Percentiles rank a stretch among this genome's conserved stretches.
Conservation (phyloP, 257 asterid genomes). For the Nicotiana paniculata region DNA sequence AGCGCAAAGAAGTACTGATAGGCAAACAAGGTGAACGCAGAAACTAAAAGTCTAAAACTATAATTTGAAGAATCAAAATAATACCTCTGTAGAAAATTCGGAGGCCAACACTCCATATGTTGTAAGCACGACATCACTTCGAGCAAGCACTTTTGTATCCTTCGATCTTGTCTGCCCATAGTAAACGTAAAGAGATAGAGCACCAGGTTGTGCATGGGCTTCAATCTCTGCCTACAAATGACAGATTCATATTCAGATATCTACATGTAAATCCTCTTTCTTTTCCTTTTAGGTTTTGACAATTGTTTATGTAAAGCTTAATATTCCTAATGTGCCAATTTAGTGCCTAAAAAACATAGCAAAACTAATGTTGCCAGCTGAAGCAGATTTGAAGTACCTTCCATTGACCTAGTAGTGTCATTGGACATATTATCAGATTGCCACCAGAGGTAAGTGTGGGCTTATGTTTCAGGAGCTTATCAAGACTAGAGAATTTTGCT, state of each 20-base stretch:
- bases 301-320: neutral
- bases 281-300: neutral
- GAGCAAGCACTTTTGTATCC: slow-evolving; percentile 70
- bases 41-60: neutral
- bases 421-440: slow-evolving; percentile 85
- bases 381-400: slow-evolving; percentile 46
- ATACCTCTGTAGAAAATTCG: slow-evolving; percentile 82
- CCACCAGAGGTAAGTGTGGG: slow-evolving; percentile 59
- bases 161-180: slow-evolving; percentile 89
- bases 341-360: slow-evolving; percentile 8
- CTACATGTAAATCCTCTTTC: neutral
- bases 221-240: slow-evolving; percentile 75
- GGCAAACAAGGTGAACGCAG: neutral
- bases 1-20: neutral
- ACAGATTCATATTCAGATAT: slow-evolving; percentile 18
- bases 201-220: slow-evolving; percentile 76
- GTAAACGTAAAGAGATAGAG: slow-evolving; percentile 70
- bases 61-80: slow-evolving; percentile 11
- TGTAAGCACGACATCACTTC: slow-evolving; percentile 78
- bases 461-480: slow-evolving; percentile 55
- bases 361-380: neutral
- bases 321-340: neutral
- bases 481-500: slow-evolving; percentile 50
- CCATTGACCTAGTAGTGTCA: slow-evolving; percentile 98
- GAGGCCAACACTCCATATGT: slow-evolving; percentile 94